These are phyloP conservation scores for Phytophthora fragariaefolia DNA, from an alignment of 352 stramenopile genomes.

Conservation along the genomic window DNA sequence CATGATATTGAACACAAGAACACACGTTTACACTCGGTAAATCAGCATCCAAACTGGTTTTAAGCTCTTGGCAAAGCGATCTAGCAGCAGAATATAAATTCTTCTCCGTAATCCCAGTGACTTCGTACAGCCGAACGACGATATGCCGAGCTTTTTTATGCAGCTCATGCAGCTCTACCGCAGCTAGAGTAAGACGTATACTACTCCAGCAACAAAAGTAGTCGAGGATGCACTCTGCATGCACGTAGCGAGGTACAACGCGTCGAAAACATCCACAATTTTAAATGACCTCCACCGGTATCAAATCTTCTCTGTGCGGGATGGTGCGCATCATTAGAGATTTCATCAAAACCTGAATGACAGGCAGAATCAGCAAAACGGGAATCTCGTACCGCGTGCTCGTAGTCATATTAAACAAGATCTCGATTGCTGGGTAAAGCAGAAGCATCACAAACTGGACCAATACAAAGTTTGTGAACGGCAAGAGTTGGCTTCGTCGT, in stretches of 20 bases:
- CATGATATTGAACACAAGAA: background rate
- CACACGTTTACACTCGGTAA: background rate
- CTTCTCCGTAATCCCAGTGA: background rate
- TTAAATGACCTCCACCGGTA: constrained; percentile 11
- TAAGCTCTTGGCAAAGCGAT: background rate
- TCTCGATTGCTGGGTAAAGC: background rate
- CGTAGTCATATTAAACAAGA: background rate
- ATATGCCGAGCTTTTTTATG: background rate
- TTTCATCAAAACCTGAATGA: constrained; percentile 18
- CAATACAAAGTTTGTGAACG: background rate
- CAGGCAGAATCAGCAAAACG: constrained; percentile 1
- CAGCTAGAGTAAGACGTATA: constrained; percentile 18
- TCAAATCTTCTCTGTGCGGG: constrained; percentile 4
- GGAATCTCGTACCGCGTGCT: background rate
- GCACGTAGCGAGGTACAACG: constrained; percentile 17
- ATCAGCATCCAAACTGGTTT: background rate
- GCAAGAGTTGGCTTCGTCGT: background rate
- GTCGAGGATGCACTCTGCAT: constrained; percentile 26
- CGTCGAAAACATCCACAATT: constrained; percentile 19
- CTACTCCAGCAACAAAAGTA: constrained; percentile 6
- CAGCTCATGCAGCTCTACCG: background rate
- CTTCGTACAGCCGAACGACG: background rate
- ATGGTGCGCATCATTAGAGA: background rate
- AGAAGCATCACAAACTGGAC: background rate
- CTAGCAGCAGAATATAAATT: background rate